Evolutionary conservation across 768 basidiomycete genomes (phyloP).

Genomic region (Solioccasus polychromus): DNA sequence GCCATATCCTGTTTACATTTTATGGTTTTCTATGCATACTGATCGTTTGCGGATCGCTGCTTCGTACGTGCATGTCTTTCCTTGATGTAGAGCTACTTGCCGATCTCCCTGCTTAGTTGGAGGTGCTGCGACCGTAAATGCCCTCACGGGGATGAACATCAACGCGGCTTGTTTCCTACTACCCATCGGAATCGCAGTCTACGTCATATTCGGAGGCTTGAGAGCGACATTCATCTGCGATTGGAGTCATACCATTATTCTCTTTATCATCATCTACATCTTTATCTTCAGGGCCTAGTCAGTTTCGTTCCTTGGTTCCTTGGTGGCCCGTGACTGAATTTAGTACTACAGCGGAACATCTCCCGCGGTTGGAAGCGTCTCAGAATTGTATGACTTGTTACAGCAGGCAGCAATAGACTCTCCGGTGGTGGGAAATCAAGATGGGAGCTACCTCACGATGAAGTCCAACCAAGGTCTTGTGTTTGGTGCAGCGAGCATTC

Average conservation of each 20-base stretch:
- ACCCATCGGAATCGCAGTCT: constrained; percentile 44
- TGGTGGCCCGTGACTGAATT: neutral
- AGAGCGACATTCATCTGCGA: constrained; percentile 47
- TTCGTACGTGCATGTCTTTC: constrained; percentile 33
- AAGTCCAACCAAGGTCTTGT: constrained; percentile 47
- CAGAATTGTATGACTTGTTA: constrained; percentile 45
- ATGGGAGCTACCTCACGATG: constrained; percentile 56
- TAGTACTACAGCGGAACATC: constrained; percentile 34
- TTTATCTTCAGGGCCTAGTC: constrained; percentile 35
- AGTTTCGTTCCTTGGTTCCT: constrained; percentile 6
- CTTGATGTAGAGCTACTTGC: neutral
- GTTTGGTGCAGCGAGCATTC: constrained; percentile 38
- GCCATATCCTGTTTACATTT: constrained; percentile 50
- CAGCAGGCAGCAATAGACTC: constrained; percentile 41
- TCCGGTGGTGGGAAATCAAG: constrained; percentile 48
- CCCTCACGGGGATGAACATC: constrained; percentile 45
- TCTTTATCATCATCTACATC: constrained; percentile 40
- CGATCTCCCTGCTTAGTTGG: constrained; percentile 31
- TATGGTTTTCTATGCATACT: constrained; percentile 51
- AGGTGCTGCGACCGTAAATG: constrained; percentile 44
- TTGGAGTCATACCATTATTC: constrained; percentile 44
- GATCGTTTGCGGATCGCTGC: constrained; percentile 48
- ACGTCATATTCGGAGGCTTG: constrained; percentile 52
- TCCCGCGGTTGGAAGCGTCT: constrained; percentile 37
- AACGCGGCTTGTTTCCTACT: constrained; percentile 44